Conservation (phyloP, 805 yeast genomes). For the Myxozyma mucilagina region DNA sequence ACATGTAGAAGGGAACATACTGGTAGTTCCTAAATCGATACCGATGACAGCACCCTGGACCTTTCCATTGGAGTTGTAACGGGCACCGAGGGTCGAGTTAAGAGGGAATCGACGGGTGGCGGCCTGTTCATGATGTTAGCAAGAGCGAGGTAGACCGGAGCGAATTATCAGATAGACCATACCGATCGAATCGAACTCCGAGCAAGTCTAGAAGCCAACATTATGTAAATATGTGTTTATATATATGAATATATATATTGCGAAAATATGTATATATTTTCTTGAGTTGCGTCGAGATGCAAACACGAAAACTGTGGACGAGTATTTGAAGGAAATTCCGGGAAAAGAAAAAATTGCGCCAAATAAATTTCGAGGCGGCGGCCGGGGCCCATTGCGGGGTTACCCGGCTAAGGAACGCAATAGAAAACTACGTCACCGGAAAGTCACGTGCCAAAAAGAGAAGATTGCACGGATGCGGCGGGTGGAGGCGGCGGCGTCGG, state of each 20-base stretch:
- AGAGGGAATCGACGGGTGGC: slow-evolving; percentile 9
- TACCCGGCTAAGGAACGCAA: slow-evolving; percentile 29
- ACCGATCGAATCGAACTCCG: slow-evolving; percentile 40
- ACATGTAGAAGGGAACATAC: slow-evolving; percentile 2
- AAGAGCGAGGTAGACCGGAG: not conserved
- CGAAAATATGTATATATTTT: no score
- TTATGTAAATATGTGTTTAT: slow-evolving; percentile 19
- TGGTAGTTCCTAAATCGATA: slow-evolving; percentile 85
- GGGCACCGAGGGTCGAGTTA: slow-evolving; percentile 35
- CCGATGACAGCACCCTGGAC: slow-evolving; percentile 70
- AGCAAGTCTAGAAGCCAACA: slow-evolving; percentile 47
- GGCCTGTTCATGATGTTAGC: not conserved
- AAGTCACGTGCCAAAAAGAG: not conserved
- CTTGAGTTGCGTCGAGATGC: not conserved
- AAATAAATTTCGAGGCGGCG: slow-evolving; percentile 4
- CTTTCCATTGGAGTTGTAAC: slow-evolving; percentile 53
- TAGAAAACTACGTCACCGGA: slow-evolving; percentile 26
- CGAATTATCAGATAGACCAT: slow-evolving; percentile 16
- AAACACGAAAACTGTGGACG: not conserved
- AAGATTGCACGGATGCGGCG: slow-evolving; percentile 1
- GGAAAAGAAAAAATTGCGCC: slow-evolving; percentile 10
- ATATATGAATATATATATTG: not conserved
- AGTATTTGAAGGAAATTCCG: not conserved
- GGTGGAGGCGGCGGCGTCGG: not conserved
- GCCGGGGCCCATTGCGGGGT: slow-evolving; percentile 2